These are phyloP conservation scores for Cucurbita argyrosperma DNA, from an alignment of 306 rosid genomes.

Conservation along the genomic window DNA sequence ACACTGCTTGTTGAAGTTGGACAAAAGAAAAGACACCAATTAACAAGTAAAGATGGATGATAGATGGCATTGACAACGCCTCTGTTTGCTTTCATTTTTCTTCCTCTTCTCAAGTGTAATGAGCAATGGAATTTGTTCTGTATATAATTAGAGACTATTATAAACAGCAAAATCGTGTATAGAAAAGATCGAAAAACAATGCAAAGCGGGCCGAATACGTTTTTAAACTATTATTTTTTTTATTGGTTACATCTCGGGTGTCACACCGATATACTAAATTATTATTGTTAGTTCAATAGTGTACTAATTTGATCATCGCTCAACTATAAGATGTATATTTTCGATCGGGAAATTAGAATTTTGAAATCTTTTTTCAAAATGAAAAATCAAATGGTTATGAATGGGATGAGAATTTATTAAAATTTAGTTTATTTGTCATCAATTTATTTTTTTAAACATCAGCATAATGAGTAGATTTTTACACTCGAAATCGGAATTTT, in stretches of 20 bases:
- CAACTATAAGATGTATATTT: no score
- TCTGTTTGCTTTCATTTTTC: background rate
- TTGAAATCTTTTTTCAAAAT: no score
- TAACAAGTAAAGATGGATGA: constrained; percentile 59
- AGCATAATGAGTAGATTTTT: background rate
- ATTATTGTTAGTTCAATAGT: no score
- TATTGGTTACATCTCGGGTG: no score
- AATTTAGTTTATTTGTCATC: no score
- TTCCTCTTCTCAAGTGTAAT: constrained; percentile 2
- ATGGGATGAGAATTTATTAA: no score
- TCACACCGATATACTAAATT: no score
- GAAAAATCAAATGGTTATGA: no score
- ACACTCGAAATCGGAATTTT: background rate
- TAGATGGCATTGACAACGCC: background rate
- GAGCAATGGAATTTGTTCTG: background rate
- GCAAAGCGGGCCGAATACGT: no score
- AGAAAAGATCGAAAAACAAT: background rate
- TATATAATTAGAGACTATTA: background rate
- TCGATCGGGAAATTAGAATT: no score
- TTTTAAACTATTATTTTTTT: no score
- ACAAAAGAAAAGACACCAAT: constrained; percentile 46
- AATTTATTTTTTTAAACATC: background rate
- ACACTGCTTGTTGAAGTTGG: constrained; percentile 65
- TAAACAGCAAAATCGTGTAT: background rate
- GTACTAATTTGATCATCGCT: no score